These are phyloP conservation scores for Effrenium voratum DNA, from an alignment of 73 alveolate species.

Conservation along the genomic window DNA sequence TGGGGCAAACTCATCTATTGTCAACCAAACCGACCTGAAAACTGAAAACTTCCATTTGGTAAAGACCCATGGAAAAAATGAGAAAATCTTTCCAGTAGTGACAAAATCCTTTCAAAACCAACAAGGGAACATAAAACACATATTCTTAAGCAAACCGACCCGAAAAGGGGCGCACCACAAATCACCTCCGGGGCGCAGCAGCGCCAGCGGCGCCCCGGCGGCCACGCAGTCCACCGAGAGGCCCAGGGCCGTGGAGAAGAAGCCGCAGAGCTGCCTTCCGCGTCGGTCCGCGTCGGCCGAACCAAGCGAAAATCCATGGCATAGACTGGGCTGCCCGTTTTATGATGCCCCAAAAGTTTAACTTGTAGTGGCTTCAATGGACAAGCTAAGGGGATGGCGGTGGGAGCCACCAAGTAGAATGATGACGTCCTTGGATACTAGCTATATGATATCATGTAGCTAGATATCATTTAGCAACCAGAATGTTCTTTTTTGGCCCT, in stretches of 20 bases:
- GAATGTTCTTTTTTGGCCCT: no score
- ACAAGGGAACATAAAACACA: not conserved
- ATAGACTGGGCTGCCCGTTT: no score
- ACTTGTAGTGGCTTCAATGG: no score
- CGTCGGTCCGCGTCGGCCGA: no score
- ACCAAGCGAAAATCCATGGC: no score
- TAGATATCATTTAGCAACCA: no score
- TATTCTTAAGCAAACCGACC: not conserved
- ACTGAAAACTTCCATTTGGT: not conserved
- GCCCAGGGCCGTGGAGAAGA: conserved; percentile 25
- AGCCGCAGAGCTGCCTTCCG: conserved; percentile 29
- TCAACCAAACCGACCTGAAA: not conserved
- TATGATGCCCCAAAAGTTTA: no score
- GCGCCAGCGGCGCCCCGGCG: conserved; percentile 2
- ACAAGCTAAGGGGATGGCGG: no score
- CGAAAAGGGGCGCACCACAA: not conserved
- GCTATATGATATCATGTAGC: no score
- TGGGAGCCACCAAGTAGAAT: no score
- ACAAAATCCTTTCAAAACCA: not conserved
- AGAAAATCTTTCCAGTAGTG: not conserved
- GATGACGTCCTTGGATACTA: no score
- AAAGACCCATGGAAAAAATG: not conserved
- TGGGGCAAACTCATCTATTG: not conserved
- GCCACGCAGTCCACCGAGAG: conserved; percentile 28
- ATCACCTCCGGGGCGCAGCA: not conserved